Conservation (phyloP, 805 yeast species). For the Zygotorulaspora florentina region DNA sequence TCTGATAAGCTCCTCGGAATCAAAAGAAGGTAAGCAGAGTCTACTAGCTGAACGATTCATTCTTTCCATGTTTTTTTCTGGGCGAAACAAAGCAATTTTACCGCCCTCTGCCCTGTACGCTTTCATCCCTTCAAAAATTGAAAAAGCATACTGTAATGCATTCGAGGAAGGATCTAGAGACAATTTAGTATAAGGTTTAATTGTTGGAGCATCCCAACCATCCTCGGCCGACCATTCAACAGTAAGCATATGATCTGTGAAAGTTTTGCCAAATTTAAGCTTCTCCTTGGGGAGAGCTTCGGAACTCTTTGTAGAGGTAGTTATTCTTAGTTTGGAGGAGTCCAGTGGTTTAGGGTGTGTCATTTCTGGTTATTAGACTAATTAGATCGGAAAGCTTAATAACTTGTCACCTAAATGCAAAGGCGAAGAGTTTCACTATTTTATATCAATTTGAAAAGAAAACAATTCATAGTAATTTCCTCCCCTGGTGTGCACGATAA, state of each 20-base stretch:
- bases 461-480: no score
- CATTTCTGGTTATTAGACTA: no score
- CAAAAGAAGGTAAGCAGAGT: constrained; percentile 85
- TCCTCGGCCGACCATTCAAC: constrained; percentile 70
- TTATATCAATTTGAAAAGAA: no score
- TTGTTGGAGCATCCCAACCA: constrained; percentile 91
- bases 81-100: constrained; percentile 78
- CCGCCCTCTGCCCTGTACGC: constrained; percentile 70
- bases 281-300: constrained; percentile 53
- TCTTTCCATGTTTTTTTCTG: constrained; percentile 86
- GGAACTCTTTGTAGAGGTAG: constrained; percentile 48
- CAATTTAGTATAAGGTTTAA: constrained; percentile 77
- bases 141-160: constrained; percentile 93
- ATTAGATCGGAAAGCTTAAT: no score
- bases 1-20: constrained; percentile 68
- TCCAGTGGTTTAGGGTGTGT: constrained; percentile 38
- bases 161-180: constrained; percentile 80
- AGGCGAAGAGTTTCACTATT: no score
- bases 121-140: constrained; percentile 92
- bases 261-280: constrained; percentile 66
- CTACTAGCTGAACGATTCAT: constrained; percentile 86
- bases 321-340: constrained; percentile 49
- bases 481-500: no score
- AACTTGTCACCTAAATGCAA: no score
- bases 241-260: constrained; percentile 86